Evolutionary conservation across 257 asterid genomes (phyloP).

Genomic region (Galeopsis tetrahit): DNA sequence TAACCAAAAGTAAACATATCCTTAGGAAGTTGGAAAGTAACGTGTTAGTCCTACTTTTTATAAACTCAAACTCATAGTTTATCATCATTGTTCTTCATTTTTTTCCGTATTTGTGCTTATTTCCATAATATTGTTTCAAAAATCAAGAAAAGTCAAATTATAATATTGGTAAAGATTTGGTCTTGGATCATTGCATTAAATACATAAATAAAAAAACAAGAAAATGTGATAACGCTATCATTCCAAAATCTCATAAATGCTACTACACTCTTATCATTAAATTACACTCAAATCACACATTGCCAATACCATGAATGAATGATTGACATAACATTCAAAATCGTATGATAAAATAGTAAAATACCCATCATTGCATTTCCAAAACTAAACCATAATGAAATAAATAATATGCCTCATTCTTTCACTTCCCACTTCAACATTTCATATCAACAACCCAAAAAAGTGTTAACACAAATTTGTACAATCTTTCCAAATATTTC

Average conservation of each 20-base stretch:
- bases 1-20: no score
- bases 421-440: neutral
- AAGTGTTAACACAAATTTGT: slow-evolving; percentile 17
- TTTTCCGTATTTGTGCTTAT: neutral
- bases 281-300: neutral
- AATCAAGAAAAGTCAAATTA: neutral
- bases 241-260: neutral
- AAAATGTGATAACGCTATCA: neutral
- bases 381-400: neutral
- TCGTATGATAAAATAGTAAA: neutral
- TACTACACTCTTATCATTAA: neutral
- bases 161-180: neutral
- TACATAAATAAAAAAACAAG: neutral
- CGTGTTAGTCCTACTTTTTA: no score
- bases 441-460: slow-evolving; percentile 35
- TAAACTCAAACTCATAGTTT: no score
- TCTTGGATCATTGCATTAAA: neutral
- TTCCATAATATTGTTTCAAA: neutral
- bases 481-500: slow-evolving; percentile 30
- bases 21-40: no score
- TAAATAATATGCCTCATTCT: no score
- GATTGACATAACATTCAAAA: neutral
- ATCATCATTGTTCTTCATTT: no score
- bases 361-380: neutral
- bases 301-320: neutral